Conservation (phyloP, 192 early-diverging fungal genomes). For the Entrophospora sp. region DNA sequence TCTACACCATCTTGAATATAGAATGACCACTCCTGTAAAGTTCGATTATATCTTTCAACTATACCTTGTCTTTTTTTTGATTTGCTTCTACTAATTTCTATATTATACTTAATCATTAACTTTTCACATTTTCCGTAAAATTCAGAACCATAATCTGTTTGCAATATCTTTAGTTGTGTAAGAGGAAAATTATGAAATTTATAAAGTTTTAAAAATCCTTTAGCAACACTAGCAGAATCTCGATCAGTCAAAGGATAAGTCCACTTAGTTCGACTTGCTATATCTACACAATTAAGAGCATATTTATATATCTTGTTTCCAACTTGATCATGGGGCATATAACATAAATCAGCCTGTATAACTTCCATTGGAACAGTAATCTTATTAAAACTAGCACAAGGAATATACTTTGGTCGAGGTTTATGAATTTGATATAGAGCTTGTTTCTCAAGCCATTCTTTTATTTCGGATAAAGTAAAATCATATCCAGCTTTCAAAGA, state of each 20-base stretch:
- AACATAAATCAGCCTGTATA: no score
- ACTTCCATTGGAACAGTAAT: no score
- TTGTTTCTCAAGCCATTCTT: not conserved
- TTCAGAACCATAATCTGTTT: not conserved
- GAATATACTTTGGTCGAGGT: not conserved
- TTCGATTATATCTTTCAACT: not conserved
- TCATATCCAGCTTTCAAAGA: not conserved
- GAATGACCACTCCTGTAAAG: not conserved
- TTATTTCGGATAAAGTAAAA: not conserved
- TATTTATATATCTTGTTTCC: no score
- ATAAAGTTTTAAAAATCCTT: not conserved
- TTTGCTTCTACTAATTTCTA: not conserved
- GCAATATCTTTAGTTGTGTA: not conserved
- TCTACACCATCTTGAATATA: not conserved
- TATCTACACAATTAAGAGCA: no score
- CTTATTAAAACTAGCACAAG: no score
- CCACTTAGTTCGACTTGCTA: no score
- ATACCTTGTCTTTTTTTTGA: not conserved
- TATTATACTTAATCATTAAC: no score
- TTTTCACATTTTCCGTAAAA: not conserved
- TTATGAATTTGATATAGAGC: not conserved
- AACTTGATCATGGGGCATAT: no score
- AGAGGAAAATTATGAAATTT: not conserved
- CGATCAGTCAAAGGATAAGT: no score
- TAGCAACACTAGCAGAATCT: no score